Conservation (phyloP, 352 stramenopile genomes). For the Globisporangium splendens region DNA sequence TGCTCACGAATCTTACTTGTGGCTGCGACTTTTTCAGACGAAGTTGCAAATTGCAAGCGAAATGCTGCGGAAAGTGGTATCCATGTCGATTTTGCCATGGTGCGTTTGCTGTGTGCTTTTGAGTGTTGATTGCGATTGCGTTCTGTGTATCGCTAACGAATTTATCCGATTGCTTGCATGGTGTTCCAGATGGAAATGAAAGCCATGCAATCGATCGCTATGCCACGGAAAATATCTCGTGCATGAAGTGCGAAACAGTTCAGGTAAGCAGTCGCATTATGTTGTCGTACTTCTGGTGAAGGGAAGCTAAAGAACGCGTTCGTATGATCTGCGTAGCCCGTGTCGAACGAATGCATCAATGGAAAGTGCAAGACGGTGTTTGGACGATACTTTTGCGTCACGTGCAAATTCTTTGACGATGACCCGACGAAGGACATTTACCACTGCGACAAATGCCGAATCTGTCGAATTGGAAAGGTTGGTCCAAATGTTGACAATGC, state of each 20-base stretch:
- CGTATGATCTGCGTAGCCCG: constrained; percentile 34
- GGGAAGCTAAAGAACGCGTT: too few relatives aligned
- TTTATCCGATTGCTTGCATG: neutral
- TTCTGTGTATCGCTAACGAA: too few relatives aligned
- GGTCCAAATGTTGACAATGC: too few relatives aligned
- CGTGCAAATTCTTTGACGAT: constrained; percentile 97
- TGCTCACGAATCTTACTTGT: too few relatives aligned
- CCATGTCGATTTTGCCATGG: constrained; percentile 90
- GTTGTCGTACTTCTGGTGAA: too few relatives aligned
- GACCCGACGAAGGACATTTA: constrained; percentile 92
- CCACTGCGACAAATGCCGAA: constrained; percentile 98
- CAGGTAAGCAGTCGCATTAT: constrained; percentile 26
- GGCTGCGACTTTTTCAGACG: constrained; percentile 27
- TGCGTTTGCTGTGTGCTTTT: constrained; percentile 19
- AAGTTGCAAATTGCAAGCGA: constrained; percentile 74
- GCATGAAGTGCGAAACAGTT: constrained; percentile 88
- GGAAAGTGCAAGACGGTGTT: constrained; percentile 75
- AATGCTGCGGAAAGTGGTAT: constrained; percentile 89
- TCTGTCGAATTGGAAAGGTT: constrained; percentile 92
- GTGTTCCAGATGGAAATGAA: constrained; percentile 56
- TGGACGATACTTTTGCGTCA: constrained; percentile 92
- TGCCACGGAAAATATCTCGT: constrained; percentile 92
- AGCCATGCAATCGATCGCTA: constrained; percentile 93
- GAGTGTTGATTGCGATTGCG: too few relatives aligned
- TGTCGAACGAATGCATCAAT: constrained; percentile 58